Base-by-base conservation (phyloP, 208 protist species). In the Leishmania arabica region DNA sequence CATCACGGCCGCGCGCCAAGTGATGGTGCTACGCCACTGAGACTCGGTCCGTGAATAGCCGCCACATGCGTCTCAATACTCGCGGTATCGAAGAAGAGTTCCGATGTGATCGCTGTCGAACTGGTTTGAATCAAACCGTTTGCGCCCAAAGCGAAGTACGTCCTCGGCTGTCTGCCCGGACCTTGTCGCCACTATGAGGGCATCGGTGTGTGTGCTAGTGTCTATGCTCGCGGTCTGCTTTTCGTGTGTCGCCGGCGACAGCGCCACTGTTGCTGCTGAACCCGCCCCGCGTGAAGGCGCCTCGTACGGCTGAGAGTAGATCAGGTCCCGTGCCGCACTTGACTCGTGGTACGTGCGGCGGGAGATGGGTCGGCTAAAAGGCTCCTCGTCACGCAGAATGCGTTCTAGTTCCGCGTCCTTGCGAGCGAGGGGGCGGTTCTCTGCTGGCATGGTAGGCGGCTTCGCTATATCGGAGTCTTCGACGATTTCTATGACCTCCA, bases 281-380 rank as follows among this genome's bases (percentile, higher is more conserved):
- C 49, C 71, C 3, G 77, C 71, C 37, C 72, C 21, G 2, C 70
- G 74, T 37, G 76, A 66, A n/a, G 83, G 73, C 27, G 74, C 73
- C 49, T 82, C 83, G 72, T 83, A 65, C 45, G 68, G 72, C 53
- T 86, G 75, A n/a, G 79, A 76, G 79, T 95, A 97, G 79, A 97
- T 89, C 3, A 97, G 88, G 54, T 96, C 91, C 34, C 91, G 89
- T 51, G 92, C 91, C 8, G 90, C 85, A 66, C 83, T 89, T 68
- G 85, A 87, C 45, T 91, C 87, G 60, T 92, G 87, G 72, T 85
- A 90, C n/a, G 80, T 86, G 45, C 81, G 88, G 27, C 88, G 84
- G n/a, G 87, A 87, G 24, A 91, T 85, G 64, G 90, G 91, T 11
- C 89, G 82, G 72, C 86, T 93, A 71, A 95, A 95, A 69, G 86